Base-by-base conservation (phyloP, 2,329 filamentous ascomycete species). In the Lachnellula hyalina region DNA sequence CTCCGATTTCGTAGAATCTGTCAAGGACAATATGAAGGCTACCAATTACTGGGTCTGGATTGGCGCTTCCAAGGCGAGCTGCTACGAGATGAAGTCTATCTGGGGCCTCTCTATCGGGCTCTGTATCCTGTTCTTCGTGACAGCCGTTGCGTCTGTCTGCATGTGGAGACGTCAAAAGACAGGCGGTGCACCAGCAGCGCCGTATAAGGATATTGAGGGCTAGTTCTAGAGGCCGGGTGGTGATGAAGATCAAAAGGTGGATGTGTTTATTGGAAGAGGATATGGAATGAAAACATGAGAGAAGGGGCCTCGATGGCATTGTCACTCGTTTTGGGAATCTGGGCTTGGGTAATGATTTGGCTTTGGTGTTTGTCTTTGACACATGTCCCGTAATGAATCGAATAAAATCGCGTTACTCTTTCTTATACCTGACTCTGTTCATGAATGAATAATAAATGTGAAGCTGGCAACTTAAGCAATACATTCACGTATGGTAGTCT, bases 101-200 rank as follows among this genome's bases (percentile, higher is more conserved):
- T 96, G 91, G 92, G 91, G 90, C 1, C 73, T 96, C 57, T 82
- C 84, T 70, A 92, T 96, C 71, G 85, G 85, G 4, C 79, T 95
- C 49, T 90, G 85, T 70, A 80, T 88, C 44, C 73, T 90, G 36
- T 89, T 89, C 65, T 78, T 82, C 58, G 78, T 89, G 56, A 86
- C 83, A 2, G 73, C 77, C 46, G 71, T 86, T 49, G 77, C 81
- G 46, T 79, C 77, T 32, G 71, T 76, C 53, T 82, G 83, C 62
- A 74, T 90, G 40, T 88, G 84, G 82, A 66, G 60, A 52, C 57
- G 58, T 38, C 45, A 60, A 32, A 63, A 57, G 56, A 47, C 52
- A 50, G 42, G 48, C 21, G 41, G 41, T 44, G 41, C 23, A 2
- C 21, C 23, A 35, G 17, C 15, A 12, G 47, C 55, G 4, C 38